Percentiles rank a stretch among this genome's conserved stretches.
These are phyloP conservation scores for Fusarium bactridioides DNA, from an alignment of 2,329 filamentous ascomycete genomes.

Conservation along the genomic window DNA sequence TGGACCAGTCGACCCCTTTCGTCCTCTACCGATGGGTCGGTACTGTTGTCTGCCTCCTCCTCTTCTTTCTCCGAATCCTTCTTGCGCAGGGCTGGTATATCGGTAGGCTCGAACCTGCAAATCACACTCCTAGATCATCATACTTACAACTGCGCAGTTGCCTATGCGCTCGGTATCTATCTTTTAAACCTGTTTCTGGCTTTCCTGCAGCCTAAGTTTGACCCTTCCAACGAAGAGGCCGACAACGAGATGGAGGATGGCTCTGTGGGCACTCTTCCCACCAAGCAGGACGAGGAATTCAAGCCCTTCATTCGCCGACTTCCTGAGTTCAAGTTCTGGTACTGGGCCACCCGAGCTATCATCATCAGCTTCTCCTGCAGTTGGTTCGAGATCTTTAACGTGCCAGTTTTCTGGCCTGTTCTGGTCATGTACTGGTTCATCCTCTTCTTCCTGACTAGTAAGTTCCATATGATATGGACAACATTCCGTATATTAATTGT, in stretches of 20 bases:
- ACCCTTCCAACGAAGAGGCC: constrained; percentile 88
- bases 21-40: constrained; percentile 89
- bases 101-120: constrained; percentile 60
- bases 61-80: constrained; percentile 91
- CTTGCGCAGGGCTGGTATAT: constrained; percentile 99
- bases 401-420: constrained; percentile 99
- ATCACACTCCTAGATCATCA: neutral
- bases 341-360: constrained; percentile 89
- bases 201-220: constrained; percentile 98
- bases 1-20: constrained; percentile 93
- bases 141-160: constrained; percentile 66
- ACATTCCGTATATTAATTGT: neutral
- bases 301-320: constrained; percentile 94
- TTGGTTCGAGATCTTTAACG: constrained; percentile 93
- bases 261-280: constrained; percentile 80
- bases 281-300: constrained; percentile 97
- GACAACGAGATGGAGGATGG: constrained; percentile 98
- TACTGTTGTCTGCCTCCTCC: constrained; percentile 75
- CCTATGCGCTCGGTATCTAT: constrained; percentile 98
- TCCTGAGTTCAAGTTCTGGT: constrained; percentile 99
- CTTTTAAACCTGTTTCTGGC: constrained; percentile 98
- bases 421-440: constrained; percentile 99
- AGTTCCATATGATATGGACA: constrained; percentile 50
- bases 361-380: constrained; percentile 84
- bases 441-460: constrained; percentile 93